phyloP scores from a whole-genome alignment of 1,284 basidiomycete genomes.

The Afroboletus lepidellus region DNA sequence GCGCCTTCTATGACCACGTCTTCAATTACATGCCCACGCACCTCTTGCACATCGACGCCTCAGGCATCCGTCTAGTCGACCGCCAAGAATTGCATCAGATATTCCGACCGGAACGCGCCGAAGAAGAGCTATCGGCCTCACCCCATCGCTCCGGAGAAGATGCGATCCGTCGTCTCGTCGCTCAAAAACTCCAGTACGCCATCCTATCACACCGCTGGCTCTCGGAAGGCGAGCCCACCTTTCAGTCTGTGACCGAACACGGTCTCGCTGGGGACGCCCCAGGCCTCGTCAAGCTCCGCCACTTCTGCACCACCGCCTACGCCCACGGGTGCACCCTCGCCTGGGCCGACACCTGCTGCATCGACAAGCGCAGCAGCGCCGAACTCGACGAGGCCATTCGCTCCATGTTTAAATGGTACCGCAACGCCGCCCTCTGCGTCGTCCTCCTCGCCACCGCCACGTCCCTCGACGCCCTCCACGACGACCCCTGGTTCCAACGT shows the following conservation, averaged over 20 bases:
- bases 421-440: conserved; percentile 17
- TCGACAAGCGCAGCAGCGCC: conserved; percentile 21
- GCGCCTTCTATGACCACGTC: conserved; percentile 19
- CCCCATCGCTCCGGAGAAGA: conserved; percentile 6
- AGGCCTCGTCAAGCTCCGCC: conserved; percentile 16
- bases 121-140: conserved; percentile 7
- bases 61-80: conserved; percentile 13
- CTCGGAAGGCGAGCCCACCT: conserved; percentile 17
- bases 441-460: conserved; percentile 11
- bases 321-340: conserved; percentile 13
- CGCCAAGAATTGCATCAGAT: conserved; percentile 12
- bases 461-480: not conserved
- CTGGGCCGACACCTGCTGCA: conserved; percentile 25
- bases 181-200: conserved; percentile 18
- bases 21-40: conserved; percentile 25
- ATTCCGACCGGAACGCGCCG: not conserved
- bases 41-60: conserved; percentile 15
- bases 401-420: conserved; percentile 25
- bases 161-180: conserved; percentile 3
- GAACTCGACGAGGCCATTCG: conserved; percentile 25
- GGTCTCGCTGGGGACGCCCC: conserved; percentile 2
- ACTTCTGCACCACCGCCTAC: conserved; percentile 18
- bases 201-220: conserved; percentile 26
- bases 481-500: conserved; percentile 19
- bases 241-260: conserved; percentile 7